Evolutionary conservation across 1,284 basidiomycete genomes (phyloP).

Genomic region (Schizophyllum commune): DNA sequence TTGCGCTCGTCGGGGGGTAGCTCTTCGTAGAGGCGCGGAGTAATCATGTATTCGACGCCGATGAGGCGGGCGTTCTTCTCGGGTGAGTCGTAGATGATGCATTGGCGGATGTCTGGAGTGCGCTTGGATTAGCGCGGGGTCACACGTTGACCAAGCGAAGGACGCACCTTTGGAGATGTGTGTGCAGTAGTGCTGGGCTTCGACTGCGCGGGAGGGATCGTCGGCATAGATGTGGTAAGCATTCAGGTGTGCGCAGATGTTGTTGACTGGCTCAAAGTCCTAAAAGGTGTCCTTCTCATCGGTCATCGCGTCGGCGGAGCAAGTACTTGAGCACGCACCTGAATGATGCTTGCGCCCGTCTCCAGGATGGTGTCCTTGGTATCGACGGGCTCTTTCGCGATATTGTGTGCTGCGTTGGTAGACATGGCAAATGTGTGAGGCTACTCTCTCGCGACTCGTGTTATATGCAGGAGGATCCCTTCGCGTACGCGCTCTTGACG

Average conservation of each 20-base stretch:
- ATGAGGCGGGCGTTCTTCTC: conserved; percentile 37
- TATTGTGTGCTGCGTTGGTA: not conserved
- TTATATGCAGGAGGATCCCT: no score
- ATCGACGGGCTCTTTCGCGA: not conserved
- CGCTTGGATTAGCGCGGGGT: not conserved
- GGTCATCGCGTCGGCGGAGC: not conserved
- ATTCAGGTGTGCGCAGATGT: conserved; percentile 16
- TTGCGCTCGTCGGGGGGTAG: conserved; percentile 39
- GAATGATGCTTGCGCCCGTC: not conserved
- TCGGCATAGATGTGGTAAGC: conserved; percentile 17
- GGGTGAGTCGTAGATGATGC: conserved; percentile 40
- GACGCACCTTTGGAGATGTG: conserved; percentile 16
- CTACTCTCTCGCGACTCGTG: not conserved
- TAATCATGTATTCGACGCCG: conserved; percentile 46
- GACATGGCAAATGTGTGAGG: not conserved
- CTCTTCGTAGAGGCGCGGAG: conserved; percentile 32
- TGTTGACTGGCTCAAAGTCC: conserved; percentile 8
- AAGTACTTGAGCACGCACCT: not conserved
- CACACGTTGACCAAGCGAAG: not conserved
- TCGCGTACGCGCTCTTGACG: not conserved
- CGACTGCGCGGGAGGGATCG: conserved; percentile 15
- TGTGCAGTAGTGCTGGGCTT: conserved; percentile 24
- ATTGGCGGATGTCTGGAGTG: conserved; percentile 15
- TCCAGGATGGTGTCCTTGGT: not conserved
- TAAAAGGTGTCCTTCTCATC: not conserved